Evolutionary conservation across 495 filamentous ascomycete genomes (phyloP).

Genomic region (Hypoxylon lenormandii): DNA sequence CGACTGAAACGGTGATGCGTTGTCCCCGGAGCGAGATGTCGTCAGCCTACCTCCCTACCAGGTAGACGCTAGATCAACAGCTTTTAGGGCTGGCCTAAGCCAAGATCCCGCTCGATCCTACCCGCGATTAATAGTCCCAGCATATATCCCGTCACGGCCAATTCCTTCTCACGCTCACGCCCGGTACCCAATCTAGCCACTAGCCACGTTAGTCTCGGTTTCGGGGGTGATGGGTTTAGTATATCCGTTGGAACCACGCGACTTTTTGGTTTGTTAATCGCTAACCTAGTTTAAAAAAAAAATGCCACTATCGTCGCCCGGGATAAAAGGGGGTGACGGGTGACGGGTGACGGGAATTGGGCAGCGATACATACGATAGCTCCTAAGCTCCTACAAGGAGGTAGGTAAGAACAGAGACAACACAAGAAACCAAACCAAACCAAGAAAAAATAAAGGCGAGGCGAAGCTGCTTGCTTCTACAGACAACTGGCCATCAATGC

Average conservation of each 20-base stretch:
- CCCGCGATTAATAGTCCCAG: slow-evolving; percentile 26
- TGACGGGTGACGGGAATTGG: slow-evolving; percentile 33
- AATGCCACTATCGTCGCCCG: slow-evolving; percentile 28
- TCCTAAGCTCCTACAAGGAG: slow-evolving; percentile 16
- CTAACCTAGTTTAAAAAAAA: background rate
- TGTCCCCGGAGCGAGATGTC: slow-evolving; percentile 34
- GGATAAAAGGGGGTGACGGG: background rate
- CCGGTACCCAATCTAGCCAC: slow-evolving; percentile 43
- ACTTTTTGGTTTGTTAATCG: slow-evolving; percentile 8
- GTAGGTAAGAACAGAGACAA: slow-evolving; percentile 6
- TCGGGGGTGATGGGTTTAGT: background rate
- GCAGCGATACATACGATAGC: slow-evolving; percentile 48
- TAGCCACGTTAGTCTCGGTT: slow-evolving; percentile 11
- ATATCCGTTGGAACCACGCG: slow-evolving; percentile 44
- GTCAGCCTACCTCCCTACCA: slow-evolving; percentile 27
- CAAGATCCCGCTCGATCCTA: slow-evolving; percentile 42
- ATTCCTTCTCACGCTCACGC: slow-evolving; percentile 11
- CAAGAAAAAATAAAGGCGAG: slow-evolving; percentile 10
- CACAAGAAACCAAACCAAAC: no score
- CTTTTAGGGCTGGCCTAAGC: slow-evolving; percentile 42
- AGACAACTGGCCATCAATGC: slow-evolving; percentile 42
- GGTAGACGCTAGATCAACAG: slow-evolving; percentile 34
- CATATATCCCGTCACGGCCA: slow-evolving; percentile 4
- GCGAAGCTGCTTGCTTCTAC: slow-evolving; percentile 28
- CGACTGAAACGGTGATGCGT: slow-evolving; percentile 32